These are phyloP conservation scores for Dacryopinax primogenitus DNA, from an alignment of 768 basidiomycete genomes.

Conservation along the genomic window DNA sequence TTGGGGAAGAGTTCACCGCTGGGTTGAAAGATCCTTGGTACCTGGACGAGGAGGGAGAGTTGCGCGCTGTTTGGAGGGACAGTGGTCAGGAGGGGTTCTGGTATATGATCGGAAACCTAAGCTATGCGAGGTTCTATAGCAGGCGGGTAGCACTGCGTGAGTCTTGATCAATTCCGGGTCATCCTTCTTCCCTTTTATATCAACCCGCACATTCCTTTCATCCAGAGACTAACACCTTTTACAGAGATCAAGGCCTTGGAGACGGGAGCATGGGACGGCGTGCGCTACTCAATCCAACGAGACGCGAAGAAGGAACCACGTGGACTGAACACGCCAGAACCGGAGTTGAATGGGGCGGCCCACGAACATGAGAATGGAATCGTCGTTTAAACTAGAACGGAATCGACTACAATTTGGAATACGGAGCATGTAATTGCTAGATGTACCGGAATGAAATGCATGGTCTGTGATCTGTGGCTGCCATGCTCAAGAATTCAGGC, in stretches of 20 bases:
- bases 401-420: too few species aligned
- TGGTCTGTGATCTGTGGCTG: too few species aligned
- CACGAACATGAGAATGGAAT: too few species aligned
- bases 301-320: background rate
- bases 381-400: too few species aligned
- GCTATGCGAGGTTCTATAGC: conserved; percentile 51
- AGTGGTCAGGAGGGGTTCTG: conserved; percentile 43
- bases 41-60: conserved; percentile 50
- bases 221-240: background rate
- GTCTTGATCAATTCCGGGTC: conserved; percentile 24
- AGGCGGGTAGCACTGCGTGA: conserved; percentile 51
- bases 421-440: too few species aligned
- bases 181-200: background rate
- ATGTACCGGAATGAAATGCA: too few species aligned
- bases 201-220: background rate
- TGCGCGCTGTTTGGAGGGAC: conserved; percentile 39
- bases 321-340: too few species aligned
- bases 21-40: conserved; percentile 50
- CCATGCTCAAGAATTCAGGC: too few species aligned
- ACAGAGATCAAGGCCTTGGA: conserved; percentile 60
- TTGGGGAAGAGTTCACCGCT: conserved; percentile 36
- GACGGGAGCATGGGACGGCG: conserved; percentile 30
- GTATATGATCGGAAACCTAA: conserved; percentile 52
- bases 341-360: too few species aligned
- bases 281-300: background rate